A percentile compares a stretch with the other conserved stretches of the same genome.
phyloP scores from a whole-genome alignment of 2,329 filamentous ascomycete genomes.

The Reticulascus tulasneorum region DNA sequence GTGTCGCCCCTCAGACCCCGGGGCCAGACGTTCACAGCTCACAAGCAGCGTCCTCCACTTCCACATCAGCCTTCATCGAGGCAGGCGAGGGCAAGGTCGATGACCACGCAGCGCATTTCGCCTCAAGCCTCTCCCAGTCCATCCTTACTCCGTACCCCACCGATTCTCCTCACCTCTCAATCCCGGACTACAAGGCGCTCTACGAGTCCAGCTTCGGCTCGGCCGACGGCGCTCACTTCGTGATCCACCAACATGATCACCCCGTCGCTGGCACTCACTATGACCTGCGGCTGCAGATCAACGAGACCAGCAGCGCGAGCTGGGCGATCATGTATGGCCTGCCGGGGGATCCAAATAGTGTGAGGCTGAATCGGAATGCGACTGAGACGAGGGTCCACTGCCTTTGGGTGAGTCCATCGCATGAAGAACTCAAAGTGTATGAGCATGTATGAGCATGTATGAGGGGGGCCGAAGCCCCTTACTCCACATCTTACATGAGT shows the following conservation, averaged over 20 bases:
- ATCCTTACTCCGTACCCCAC: conserved; percentile 18
- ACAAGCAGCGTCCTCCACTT: background rate
- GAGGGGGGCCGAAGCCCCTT: background rate
- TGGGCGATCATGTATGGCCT: conserved; percentile 63
- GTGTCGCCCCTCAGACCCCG: too few relatives aligned
- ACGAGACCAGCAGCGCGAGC: conserved; percentile 59
- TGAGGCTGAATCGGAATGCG: conserved; percentile 52
- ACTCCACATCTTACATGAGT: background rate
- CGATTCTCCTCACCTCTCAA: conserved; percentile 25
- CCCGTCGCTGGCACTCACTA: conserved; percentile 66
- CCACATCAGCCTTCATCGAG: conserved; percentile 34
- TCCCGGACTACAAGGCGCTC: conserved; percentile 30
- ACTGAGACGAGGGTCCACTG: conserved; percentile 60
- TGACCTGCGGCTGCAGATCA: conserved; percentile 68
- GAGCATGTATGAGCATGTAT: background rate
- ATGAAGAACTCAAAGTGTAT: too few relatives aligned
- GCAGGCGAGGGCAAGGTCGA: conserved; percentile 29
- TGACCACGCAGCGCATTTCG: conserved; percentile 37
- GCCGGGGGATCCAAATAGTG: conserved; percentile 54
- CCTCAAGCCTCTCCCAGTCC: conserved; percentile 23
- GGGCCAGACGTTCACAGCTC: too few relatives aligned
- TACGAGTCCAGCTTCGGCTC: conserved; percentile 29
- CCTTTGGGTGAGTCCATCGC: conserved; percentile 46
- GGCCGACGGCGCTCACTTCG: conserved; percentile 50
- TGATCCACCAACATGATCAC: conserved; percentile 71